Conservation (phyloP, 495 filamentous ascomycete genomes). For the Parathielavia appendiculata region DNA sequence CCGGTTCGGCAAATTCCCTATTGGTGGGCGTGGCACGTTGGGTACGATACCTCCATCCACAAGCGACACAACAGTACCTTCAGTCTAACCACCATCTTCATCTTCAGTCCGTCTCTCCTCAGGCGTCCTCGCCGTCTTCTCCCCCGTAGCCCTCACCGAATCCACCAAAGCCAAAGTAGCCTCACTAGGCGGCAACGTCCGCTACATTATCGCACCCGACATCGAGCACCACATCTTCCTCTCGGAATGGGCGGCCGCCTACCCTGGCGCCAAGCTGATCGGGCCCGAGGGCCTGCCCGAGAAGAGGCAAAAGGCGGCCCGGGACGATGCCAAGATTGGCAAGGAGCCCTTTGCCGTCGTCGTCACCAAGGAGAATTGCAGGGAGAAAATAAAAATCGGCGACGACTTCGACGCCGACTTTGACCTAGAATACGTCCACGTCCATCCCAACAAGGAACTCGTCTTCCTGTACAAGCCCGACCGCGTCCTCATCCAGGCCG, state of each 20-base stretch:
- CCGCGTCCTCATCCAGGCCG: slow-evolving; percentile 80
- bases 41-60: slow-evolving; percentile 46
- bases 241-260: slow-evolving; percentile 73
- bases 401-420: slow-evolving; percentile 83
- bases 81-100: neutral
- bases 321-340: slow-evolving; percentile 52
- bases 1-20: slow-evolving; percentile 71
- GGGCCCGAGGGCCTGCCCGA: slow-evolving; percentile 81
- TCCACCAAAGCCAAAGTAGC: slow-evolving; percentile 64
- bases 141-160: slow-evolving; percentile 74
- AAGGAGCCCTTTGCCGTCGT: slow-evolving; percentile 64
- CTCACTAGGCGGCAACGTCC: slow-evolving; percentile 63
- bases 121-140: slow-evolving; percentile 83
- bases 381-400: slow-evolving; percentile 41
- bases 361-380: slow-evolving; percentile 51
- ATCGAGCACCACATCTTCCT: slow-evolving; percentile 92
- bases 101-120: slow-evolving; percentile 64
- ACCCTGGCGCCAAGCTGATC: slow-evolving; percentile 70
- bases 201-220: slow-evolving; percentile 81
- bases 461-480: slow-evolving; percentile 81
- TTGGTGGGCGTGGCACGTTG: slow-evolving; percentile 83
- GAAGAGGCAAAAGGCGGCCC: slow-evolving; percentile 60
- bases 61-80: neutral
- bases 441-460: slow-evolving; percentile 78
- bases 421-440: slow-evolving; percentile 74